A percentile compares a stretch with the other conserved stretches of the same genome.
Conservation (phyloP, 345 rosid genomes). For the Corymbia maculata region DNA sequence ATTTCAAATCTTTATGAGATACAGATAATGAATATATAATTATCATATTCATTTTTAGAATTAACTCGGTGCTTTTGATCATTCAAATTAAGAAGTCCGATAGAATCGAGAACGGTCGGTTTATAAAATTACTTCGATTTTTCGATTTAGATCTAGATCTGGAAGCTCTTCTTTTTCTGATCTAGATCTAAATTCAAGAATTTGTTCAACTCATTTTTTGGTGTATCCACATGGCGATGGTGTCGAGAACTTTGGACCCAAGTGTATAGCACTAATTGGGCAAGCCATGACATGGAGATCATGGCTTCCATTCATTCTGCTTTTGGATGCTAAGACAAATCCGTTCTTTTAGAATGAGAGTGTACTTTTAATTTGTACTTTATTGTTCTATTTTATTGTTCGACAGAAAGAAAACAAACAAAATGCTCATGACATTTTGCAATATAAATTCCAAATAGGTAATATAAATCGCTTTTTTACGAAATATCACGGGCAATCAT, state of each 20-base stretch:
- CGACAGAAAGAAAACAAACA: no score
- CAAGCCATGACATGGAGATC: no score
- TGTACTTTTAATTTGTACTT: not conserved
- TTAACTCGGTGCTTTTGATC: no score
- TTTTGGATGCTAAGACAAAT: not conserved
- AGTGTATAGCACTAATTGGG: no score
- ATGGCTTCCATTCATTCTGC: not conserved
- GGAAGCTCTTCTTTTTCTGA: not conserved
- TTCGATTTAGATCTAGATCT: not conserved
- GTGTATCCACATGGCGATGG: rapidly evolving
- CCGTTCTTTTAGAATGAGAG: not conserved
- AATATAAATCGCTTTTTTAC: no score
- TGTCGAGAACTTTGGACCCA: not conserved
- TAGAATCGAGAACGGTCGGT: rapidly evolving
- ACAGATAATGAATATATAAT: not conserved
- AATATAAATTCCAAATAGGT: no score
- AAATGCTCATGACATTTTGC: no score
- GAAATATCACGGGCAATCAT: no score
- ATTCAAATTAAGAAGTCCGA: not conserved
- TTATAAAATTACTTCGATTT: rapidly evolving
- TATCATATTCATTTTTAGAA: not conserved
- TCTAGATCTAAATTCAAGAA: no score
- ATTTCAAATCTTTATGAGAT: not conserved
- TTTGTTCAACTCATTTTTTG: rapidly evolving
- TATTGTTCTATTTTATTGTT: no score